Evolutionary conservation across 78 protist species (phyloP).

Genomic region (Chrysochromulina parva): DNA sequence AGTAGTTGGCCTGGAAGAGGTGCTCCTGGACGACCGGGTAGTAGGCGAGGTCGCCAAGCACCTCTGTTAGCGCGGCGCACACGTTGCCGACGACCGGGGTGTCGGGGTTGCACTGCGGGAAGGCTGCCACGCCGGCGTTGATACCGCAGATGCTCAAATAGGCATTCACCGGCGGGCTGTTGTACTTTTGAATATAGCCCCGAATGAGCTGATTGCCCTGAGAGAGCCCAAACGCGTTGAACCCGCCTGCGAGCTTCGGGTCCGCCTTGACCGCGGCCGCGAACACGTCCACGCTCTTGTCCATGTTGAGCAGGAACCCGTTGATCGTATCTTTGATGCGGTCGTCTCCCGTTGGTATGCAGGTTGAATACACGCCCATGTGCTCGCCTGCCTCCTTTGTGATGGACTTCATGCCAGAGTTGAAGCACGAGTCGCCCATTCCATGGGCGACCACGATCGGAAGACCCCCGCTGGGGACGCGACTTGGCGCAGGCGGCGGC

Average conservation of each 20-base stretch:
- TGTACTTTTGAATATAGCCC: conserved; percentile 42
- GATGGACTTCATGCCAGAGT: conserved; percentile 35
- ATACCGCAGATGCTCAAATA: conserved; percentile 13
- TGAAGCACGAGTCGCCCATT: conserved; percentile 50
- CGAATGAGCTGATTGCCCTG: conserved; percentile 32
- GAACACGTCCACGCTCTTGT: conserved; percentile 1
- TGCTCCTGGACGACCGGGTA: not conserved
- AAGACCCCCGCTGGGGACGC: not conserved
- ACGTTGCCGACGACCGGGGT: not conserved
- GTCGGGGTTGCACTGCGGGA: not conserved
- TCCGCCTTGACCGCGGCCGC: not conserved
- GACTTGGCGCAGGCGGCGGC: not conserved
- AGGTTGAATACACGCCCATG: not conserved
- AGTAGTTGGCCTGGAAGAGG: conserved; percentile 37
- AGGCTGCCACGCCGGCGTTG: conserved; percentile 23
- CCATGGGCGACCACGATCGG: conserved; percentile 43
- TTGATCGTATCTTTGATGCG: not conserved
- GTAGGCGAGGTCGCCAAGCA: conserved; percentile 35
- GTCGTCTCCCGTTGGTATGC: conserved; percentile 24
- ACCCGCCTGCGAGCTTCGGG: conserved; percentile 23
- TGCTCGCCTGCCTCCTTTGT: not conserved
- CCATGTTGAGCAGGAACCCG: conserved; percentile 34
- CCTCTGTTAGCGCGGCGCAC: not conserved
- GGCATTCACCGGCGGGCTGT: conserved; percentile 31
- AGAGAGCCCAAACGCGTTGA: conserved; percentile 33